These are phyloP conservation scores for Trichosporon faecale DNA, from an alignment of 1,284 basidiomycete species.

Conservation along the genomic window DNA sequence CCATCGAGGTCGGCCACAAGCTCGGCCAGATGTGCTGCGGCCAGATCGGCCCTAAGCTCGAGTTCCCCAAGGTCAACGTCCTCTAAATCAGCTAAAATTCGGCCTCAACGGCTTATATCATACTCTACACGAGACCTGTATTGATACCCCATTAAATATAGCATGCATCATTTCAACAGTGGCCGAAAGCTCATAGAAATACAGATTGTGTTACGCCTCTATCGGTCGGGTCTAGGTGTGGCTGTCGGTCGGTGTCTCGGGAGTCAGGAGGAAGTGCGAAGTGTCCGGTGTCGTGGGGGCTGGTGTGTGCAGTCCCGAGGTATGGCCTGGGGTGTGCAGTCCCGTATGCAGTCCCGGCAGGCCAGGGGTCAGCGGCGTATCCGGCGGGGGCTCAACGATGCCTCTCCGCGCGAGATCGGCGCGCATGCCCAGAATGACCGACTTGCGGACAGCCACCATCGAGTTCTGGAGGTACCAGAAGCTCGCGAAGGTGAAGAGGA, in stretches of 20 bases:
- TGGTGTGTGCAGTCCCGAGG: not conserved
- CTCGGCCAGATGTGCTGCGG: constrained; percentile 85
- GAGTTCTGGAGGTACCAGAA: constrained; percentile 34
- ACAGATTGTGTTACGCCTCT: not conserved
- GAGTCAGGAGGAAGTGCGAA: constrained; percentile 2
- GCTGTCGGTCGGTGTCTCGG: not conserved
- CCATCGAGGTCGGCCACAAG: constrained; percentile 77
- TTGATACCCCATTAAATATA: constrained; percentile 14
- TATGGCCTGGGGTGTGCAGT: too few species aligned
- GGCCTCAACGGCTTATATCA: constrained; percentile 20
- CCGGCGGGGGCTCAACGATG: constrained; percentile 18
- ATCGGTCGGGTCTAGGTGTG: not conserved
- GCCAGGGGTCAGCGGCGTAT: not conserved
- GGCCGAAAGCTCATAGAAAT: not conserved
- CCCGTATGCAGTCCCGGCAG: too few species aligned
- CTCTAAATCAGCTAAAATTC: constrained; percentile 27
- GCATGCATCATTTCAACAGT: constrained; percentile 31
- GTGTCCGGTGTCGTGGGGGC: constrained; percentile 1
- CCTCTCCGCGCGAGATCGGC: constrained; percentile 28
- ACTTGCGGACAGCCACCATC: constrained; percentile 35
- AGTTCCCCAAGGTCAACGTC: constrained; percentile 44
- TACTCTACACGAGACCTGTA: not conserved
- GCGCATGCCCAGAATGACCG: constrained; percentile 32
- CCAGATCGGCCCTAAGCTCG: constrained; percentile 60
- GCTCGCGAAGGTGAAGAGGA: constrained; percentile 33